Evolutionary conservation across 495 filamentous ascomycete genomes (phyloP).

Genomic region (Penicillium riverlandense): DNA sequence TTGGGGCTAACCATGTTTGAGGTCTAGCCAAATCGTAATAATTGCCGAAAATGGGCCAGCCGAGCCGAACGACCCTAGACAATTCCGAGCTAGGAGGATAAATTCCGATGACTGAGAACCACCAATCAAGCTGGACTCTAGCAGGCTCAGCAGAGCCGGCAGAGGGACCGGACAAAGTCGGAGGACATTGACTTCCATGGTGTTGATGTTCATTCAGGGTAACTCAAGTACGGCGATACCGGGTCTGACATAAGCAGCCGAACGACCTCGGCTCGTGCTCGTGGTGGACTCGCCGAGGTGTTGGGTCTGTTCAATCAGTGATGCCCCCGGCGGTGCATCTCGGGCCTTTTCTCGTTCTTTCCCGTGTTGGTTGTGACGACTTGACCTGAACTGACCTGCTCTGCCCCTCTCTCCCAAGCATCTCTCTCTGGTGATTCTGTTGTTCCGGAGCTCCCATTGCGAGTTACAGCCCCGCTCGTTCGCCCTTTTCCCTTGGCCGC

Average conservation of each 20-base stretch:
- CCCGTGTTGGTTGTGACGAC: too few relatives aligned
- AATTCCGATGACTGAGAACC: too few relatives aligned
- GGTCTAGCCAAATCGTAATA: not conserved
- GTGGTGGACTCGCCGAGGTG: constrained; percentile 32
- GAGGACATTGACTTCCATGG: too few relatives aligned
- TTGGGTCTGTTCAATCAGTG: not conserved
- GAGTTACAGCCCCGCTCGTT: constrained; percentile 9
- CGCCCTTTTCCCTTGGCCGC: constrained; percentile 11
- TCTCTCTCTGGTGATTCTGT: constrained; percentile 1
- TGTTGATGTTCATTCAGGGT: too few relatives aligned
- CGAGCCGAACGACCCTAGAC: too few relatives aligned
- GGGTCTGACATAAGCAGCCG: constrained; percentile 5
- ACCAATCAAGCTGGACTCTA: not conserved
- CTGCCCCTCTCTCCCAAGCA: not conserved
- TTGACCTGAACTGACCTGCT: not conserved
- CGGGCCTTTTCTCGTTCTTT: not conserved
- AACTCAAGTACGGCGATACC: too few relatives aligned
- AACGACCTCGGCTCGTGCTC: constrained; percentile 33
- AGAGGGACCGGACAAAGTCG: not conserved
- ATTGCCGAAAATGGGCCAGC: too few relatives aligned
- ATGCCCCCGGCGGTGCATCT: not conserved
- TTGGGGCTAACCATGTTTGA: constrained; percentile 26
- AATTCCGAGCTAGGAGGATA: too few relatives aligned
- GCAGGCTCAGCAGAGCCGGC: not conserved
- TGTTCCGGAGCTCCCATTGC: too few relatives aligned